Percentiles rank a stretch among this genome's conserved stretches.
These are phyloP conservation scores for Pseudofabraea citricarpa DNA, from an alignment of 2,329 filamentous ascomycete species.

Conservation along the genomic window DNA sequence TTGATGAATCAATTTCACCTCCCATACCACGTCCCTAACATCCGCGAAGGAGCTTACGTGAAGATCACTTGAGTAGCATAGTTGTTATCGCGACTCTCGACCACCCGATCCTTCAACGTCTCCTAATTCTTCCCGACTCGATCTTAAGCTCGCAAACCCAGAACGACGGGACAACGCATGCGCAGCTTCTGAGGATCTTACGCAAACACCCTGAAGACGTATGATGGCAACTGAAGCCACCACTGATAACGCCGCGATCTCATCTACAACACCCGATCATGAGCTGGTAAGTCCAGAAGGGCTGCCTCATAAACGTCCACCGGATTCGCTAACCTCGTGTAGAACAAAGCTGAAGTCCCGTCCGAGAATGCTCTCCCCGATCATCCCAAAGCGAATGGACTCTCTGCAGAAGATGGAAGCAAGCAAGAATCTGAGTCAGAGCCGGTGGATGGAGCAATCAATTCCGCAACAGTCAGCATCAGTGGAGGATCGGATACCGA, in stretches of 20 bases:
- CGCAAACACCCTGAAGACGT: conserved; percentile 39
- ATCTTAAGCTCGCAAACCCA: conserved; percentile 16
- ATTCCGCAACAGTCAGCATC: conserved; percentile 62
- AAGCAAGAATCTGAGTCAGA: conserved; percentile 46
- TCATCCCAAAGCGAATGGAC: conserved; percentile 40
- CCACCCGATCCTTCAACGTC: background rate
- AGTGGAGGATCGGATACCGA: conserved; percentile 77
- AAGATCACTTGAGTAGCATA: background rate
- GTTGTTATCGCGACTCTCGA: conserved; percentile 3
- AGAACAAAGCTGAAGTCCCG: conserved; percentile 41
- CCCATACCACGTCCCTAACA: conserved; percentile 1
- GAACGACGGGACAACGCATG: conserved; percentile 26
- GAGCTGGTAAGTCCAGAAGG: conserved; percentile 23
- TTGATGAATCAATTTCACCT: conserved; percentile 1
- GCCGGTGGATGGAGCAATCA: conserved; percentile 51
- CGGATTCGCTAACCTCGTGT: conserved; percentile 18
- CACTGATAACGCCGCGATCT: conserved; percentile 39
- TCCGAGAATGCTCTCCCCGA: conserved; percentile 42
- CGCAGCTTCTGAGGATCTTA: conserved; percentile 24
- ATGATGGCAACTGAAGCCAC: conserved; percentile 62
- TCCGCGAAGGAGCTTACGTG: conserved; percentile 2
- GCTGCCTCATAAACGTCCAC: background rate
- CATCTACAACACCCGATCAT: conserved; percentile 22
- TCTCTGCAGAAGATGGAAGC: conserved; percentile 42
- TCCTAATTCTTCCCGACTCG: conserved; percentile 1